Base-by-base conservation (phyloP, 768 basidiomycete genomes). In the Imleria badia region DNA sequence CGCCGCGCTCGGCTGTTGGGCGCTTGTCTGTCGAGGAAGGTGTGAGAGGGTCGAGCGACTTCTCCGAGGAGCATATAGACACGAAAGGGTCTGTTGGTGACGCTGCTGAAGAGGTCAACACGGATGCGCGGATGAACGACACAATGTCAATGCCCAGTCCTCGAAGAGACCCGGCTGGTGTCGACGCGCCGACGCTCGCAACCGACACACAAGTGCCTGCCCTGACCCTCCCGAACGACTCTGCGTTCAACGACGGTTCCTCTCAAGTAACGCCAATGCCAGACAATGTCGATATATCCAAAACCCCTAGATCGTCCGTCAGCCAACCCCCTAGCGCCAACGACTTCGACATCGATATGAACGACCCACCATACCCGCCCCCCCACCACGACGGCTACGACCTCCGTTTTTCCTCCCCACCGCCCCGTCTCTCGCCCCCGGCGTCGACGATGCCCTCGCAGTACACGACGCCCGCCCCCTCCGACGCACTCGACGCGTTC, bases 401-500 rank as follows among this genome's bases (percentile, higher is more conserved):
- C n/a, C 13, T 48, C 15, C 30, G 12, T 6, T 56, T 54, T 20
- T 41, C 54, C 11, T 50, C 54, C n/a, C 40, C 43, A 6, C 12
- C 5, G n/a, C 41, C 17, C 9, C 52, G 1, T 33, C 14, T 31
- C 23, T 46, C 39, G 7, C 50, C 48, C 5, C 30, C 20, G 3
- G 15, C 36, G 14, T 46, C 52, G 3, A 22, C 46, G 34, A 13
- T 35, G 15, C n/a, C 42, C 26, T 49, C 55, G 26, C 51, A 47
- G 19, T 39, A 60, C 22, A 5, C 23, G 9, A 60, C 67, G 5
- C 59, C 65, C 6, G 33, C 56, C n/a, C n/a, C n/a, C n/a, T n/a
- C n/a, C n/a, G n/a, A n/a, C n/a, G n/a, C n/a, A n/a, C n/a, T n/a
- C 6, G 58, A 55, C 19, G 51, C 55, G 23, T 15, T 40, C 6